Evolutionary conservation across 768 basidiomycete genomes (phyloP).

Genomic region (Hysterangium stoloniferum): DNA sequence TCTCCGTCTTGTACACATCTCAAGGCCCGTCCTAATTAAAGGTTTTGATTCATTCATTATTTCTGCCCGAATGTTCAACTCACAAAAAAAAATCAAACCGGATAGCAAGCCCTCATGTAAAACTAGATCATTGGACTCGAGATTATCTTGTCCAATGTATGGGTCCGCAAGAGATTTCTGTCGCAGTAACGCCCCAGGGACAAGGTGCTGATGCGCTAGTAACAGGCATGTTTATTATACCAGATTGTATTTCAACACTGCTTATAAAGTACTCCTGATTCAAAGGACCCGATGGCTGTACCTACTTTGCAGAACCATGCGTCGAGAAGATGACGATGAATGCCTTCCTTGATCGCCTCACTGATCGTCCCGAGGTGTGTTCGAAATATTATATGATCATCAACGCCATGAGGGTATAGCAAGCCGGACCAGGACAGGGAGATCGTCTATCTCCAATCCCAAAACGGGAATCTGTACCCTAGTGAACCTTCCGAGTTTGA

Average conservation of each 20-base stretch:
- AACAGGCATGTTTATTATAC: constrained; percentile 1
- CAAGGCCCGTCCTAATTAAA: constrained; percentile 68
- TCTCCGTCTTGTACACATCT: constrained; percentile 54
- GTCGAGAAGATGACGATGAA: constrained; percentile 60
- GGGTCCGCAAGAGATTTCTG: constrained; percentile 48
- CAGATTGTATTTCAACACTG: constrained; percentile 1
- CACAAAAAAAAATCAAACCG: not conserved
- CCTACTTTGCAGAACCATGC: constrained; percentile 73
- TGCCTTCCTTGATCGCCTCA: constrained; percentile 35
- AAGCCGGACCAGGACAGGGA: too few species aligned
- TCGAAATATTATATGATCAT: not conserved
- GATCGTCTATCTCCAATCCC: constrained; percentile 77
- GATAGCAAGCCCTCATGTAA: not conserved
- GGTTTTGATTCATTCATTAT: constrained; percentile 28
- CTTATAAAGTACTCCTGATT: constrained; percentile 13
- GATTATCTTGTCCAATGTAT: constrained; percentile 51
- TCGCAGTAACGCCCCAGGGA: constrained; percentile 61
- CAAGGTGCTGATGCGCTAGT: constrained; percentile 51
- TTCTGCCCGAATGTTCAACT: not conserved
- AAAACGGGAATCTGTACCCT: constrained; percentile 82
- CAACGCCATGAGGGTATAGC: too few species aligned
- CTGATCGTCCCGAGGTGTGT: too few species aligned
- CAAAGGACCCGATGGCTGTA: constrained; percentile 41
- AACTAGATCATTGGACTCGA: constrained; percentile 58
- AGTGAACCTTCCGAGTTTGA: constrained; percentile 50